Conservation (phyloP, 495 filamentous ascomycete genomes). For the Aspergillus kassunensis region DNA sequence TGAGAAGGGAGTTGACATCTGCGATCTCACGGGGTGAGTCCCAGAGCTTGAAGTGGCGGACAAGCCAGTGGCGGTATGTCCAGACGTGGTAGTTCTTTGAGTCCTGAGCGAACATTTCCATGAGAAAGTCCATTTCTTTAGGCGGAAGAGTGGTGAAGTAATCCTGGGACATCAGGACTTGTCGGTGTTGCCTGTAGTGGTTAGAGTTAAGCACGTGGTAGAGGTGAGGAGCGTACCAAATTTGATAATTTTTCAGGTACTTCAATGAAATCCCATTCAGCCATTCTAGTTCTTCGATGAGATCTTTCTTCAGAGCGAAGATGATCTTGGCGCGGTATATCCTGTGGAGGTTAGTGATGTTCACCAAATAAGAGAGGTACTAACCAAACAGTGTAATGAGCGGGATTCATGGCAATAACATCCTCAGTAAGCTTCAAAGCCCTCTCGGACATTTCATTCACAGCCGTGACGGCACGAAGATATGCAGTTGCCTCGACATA, state of each 20-base stretch:
- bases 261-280: conserved; percentile 75
- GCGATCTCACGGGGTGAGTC: conserved; percentile 60
- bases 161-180: conserved; percentile 65
- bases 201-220: not conserved
- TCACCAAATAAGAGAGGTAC: conserved; percentile 4
- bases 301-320: conserved; percentile 59
- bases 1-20: conserved; percentile 64
- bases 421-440: conserved; percentile 80
- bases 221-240: conserved; percentile 53
- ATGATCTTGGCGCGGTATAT: conserved; percentile 83
- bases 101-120: conserved; percentile 76
- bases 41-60: conserved; percentile 75
- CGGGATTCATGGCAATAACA: conserved; percentile 87
- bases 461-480: conserved; percentile 87
- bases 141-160: conserved; percentile 53
- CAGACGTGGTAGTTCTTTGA: conserved; percentile 98
- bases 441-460: conserved; percentile 75
- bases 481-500: conserved; percentile 89
- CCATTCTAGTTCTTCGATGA: conserved; percentile 75
- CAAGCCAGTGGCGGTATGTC: conserved; percentile 92
- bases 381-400: conserved; percentile 96
- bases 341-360: conserved; percentile 33
- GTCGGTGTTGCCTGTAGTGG: conserved; percentile 75
- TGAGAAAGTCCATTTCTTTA: conserved; percentile 71
- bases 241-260: conserved; percentile 96